Evolutionary conservation across 2,329 filamentous ascomycete species (phyloP).

Genomic region (Dactylonectria estremocensis): DNA sequence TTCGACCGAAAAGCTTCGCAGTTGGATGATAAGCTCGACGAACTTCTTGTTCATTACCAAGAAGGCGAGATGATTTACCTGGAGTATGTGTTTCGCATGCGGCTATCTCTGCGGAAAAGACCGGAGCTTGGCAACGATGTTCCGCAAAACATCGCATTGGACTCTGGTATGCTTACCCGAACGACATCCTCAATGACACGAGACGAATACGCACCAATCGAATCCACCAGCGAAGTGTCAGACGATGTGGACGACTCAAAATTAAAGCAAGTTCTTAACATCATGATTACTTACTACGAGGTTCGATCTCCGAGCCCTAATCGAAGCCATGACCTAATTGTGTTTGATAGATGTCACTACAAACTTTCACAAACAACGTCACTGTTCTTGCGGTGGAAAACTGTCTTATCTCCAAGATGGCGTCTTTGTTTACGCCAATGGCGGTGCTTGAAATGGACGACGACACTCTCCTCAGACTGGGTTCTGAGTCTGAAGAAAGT

Average conservation of each 20-base stretch:
- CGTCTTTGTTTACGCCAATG: not conserved
- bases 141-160: not conserved
- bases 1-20: constrained; percentile 47
- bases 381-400: constrained; percentile 62
- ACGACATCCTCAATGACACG: not conserved
- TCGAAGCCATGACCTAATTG: not conserved
- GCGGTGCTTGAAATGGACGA: constrained; percentile 2
- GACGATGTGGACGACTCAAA: constrained; percentile 48
- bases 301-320: constrained; percentile 41
- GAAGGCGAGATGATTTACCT: constrained; percentile 40
- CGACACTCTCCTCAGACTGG: not conserved
- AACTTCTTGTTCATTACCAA: constrained; percentile 55
- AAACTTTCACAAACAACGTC: constrained; percentile 62
- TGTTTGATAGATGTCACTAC: constrained; percentile 54
- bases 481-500: not conserved
- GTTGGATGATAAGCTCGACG: constrained; percentile 53
- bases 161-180: not conserved
- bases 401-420: constrained; percentile 56
- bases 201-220: not conserved
- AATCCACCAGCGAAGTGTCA: not conserved
- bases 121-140: constrained; percentile 1
- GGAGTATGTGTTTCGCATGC: constrained; percentile 48
- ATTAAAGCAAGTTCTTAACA: constrained; percentile 57
- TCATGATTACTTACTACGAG: constrained; percentile 60
- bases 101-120: constrained; percentile 5